A percentile compares a stretch with the other conserved stretches of the same genome.
Evolutionary conservation across 345 rosid species (phyloP).

Genomic region (Arabidopsis thaliana): DNA sequence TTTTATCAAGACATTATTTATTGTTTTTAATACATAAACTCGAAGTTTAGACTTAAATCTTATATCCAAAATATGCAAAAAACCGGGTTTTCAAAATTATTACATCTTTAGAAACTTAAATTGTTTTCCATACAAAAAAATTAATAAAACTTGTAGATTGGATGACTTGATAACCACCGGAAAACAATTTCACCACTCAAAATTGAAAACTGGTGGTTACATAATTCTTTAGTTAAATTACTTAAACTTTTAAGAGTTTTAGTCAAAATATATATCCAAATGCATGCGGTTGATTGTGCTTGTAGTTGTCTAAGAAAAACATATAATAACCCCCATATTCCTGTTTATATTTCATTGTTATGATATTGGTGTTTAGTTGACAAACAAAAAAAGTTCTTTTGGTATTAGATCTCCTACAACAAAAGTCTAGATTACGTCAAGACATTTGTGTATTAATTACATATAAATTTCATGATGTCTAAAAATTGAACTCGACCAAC

Average conservation of each 20-base stretch:
- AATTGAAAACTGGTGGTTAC: too few relatives aligned
- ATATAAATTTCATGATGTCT: background rate
- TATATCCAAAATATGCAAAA: background rate
- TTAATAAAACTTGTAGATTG: background rate
- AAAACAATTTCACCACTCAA: too few relatives aligned
- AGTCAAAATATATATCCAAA: background rate
- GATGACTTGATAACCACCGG: background rate
- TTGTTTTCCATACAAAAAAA: background rate
- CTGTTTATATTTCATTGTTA: background rate
- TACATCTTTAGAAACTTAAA: background rate
- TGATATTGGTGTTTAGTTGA: background rate
- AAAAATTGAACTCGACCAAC: background rate
- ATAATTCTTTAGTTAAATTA: too few relatives aligned
- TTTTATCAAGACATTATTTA: background rate
- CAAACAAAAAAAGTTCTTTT: background rate
- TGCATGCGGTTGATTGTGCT: background rate
- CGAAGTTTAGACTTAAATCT: background rate
- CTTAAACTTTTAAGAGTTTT: background rate
- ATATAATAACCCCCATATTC: background rate
- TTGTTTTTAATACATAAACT: background rate
- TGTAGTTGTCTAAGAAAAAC: background rate
- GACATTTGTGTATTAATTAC: background rate
- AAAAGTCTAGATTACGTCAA: constrained; percentile 3
- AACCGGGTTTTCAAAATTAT: background rate
- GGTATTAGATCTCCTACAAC: background rate